Base-by-base conservation (phyloP, 2,329 filamentous ascomycete species). In the Hypoxylon sp. region DNA sequence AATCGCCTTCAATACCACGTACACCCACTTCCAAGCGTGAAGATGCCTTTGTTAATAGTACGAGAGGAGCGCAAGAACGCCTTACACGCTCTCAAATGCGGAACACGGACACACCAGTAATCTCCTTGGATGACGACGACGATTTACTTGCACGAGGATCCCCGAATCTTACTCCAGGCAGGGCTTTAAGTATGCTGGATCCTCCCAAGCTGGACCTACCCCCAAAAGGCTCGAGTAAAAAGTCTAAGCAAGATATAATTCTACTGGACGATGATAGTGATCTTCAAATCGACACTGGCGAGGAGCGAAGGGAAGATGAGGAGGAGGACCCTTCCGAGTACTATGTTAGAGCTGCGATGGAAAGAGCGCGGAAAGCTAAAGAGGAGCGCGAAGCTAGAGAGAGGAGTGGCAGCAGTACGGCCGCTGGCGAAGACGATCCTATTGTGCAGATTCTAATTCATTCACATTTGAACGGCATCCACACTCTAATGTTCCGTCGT, bases 381-480 rank as follows among this genome's bases (percentile, higher is more conserved):
- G 71, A 63, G 41, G 71, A 67, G 29, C 71, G 53, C 16, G 61
- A 73, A 30, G 71, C 70, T 2, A 69, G 68, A 43, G 71, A 70
- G 56, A 67, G 65, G 3, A 57, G 57, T 29, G 67, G 53, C 16
- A 23, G 37, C 39, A 56, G 62, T 5, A 52, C 64, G 3, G 61
- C 37, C 16, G 56, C 29, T 2, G 60, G 65, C 3, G 68, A 67
- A 16, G 54, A 67, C 0, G 85, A 90, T 65, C 80, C 84, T 0
- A 73, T 85, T 11, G 83, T 92, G 41, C 81, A 86, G 60, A 86
- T 95, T 23, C 81, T 94, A 30, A 87, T 97, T 67, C 86, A 84
- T 0, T 92, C 94, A 0, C 78, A 82, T 2, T 84, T 97, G 5
- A 82, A 85, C 0, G 82, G 83, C 46, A 87, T 91, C 0, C 85